A percentile compares a stretch with the other conserved stretches of the same genome.
These are phyloP conservation scores for Cyberlindnera veronae DNA, from an alignment of 805 yeast species.

Conservation along the genomic window DNA sequence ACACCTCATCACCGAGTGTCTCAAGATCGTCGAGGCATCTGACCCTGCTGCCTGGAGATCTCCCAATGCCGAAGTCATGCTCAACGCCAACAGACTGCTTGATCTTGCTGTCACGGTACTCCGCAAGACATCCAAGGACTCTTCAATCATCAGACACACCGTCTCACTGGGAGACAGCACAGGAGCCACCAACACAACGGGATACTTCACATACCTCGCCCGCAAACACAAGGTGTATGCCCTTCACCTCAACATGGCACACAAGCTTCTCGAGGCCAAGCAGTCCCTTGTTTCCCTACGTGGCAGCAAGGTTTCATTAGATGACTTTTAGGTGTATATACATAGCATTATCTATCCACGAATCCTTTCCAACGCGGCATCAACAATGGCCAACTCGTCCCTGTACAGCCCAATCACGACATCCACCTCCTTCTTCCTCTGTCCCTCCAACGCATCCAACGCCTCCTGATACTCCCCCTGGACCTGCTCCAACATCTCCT, in stretches of 20 bases:
- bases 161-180: slow-evolving; percentile 8
- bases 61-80: slow-evolving; percentile 26
- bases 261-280: slow-evolving; percentile 21
- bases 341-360: background rate
- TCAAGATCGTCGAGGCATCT: slow-evolving; percentile 35
- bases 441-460: slow-evolving; percentile 11
- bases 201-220: slow-evolving; percentile 20
- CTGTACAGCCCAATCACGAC: background rate
- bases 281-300: slow-evolving; percentile 4
- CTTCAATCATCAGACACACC: slow-evolving; percentile 15
- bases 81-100: slow-evolving; percentile 33
- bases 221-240: slow-evolving; percentile 13
- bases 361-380: background rate
- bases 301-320: background rate
- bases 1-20: slow-evolving; percentile 47
- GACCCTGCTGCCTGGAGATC: slow-evolving; percentile 11
- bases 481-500: slow-evolving; percentile 32
- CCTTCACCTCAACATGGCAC: slow-evolving; percentile 12
- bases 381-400: background rate
- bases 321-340: background rate
- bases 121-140: slow-evolving; percentile 7
- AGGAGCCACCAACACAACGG: slow-evolving; percentile 20
- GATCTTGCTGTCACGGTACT: slow-evolving; percentile 33
- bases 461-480: slow-evolving; percentile 26
- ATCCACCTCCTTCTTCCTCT: background rate